Base-by-base conservation (phyloP, 1,284 basidiomycete genomes). In the Puccinia polysora region DNA sequence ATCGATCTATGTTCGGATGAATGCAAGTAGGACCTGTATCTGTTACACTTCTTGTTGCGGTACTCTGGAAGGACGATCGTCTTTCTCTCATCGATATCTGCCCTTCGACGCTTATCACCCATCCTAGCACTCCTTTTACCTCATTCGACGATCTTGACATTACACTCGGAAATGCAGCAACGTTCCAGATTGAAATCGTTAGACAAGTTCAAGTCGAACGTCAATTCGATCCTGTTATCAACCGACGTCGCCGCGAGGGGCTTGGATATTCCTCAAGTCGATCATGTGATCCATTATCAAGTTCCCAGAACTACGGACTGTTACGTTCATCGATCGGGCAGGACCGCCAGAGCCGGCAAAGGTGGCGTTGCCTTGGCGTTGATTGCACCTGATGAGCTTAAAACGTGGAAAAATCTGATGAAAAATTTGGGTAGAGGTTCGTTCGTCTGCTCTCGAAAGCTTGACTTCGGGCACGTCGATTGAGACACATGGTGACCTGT, bases 111-210 rank as follows among this genome's bases (percentile, higher is more conserved):
- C 20, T 83, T 98, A 12, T 82, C 88, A 53, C 96, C 96, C 0
- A 82, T 98, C 20, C 83, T 94, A 76, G 88, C 89, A 73, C 82
- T 92, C 1, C 85, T 98, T 38, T 84, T 87, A 74, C 80, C 94
- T 63, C 87, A 89, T 38, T 53, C 47, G 18, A 78, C 74, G 2
- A 88, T 86, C 18, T 92, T 86, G 77, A 88, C 91, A 0, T 82
- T 98, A 18, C 95, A 99, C 81, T 96, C 92, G 1, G 91, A 96
- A 77, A 84, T 99, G 74, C 94, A 97, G 80, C 96, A 98, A 79
- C 87, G 91, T 60, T 92, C 97, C 78, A 87, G 96, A n/a, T 83
- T 98, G 30, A 96, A 94, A 81, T 95, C 95, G 77, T 86, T 99
- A 36, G 96, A 99, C 78, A 43, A 38, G 70, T 96, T 97, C 84